Conservation (phyloP, 116 monocot genomes). For the Zostera marina region DNA sequence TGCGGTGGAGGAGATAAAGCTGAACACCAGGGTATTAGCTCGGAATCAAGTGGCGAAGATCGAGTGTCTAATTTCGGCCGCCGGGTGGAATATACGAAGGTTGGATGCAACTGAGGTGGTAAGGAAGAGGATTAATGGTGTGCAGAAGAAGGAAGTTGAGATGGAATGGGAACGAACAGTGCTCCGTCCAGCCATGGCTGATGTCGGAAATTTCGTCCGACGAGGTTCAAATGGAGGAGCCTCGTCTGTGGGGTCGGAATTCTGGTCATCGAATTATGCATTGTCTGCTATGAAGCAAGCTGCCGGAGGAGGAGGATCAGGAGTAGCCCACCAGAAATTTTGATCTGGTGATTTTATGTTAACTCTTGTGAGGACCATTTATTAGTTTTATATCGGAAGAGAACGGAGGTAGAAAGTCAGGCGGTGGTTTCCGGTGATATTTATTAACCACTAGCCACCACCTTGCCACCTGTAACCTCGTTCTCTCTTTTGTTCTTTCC, state of each 20-base stretch:
- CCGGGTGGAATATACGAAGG: conserved; percentile 25
- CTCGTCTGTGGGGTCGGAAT: background rate
- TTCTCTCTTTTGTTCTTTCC: too few relatives aligned
- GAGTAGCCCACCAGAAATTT: background rate
- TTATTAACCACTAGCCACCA: too few relatives aligned
- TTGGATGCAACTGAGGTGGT: conserved; percentile 38
- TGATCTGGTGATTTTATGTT: background rate
- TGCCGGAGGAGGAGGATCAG: background rate
- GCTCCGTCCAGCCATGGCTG: conserved; percentile 17
- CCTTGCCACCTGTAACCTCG: too few relatives aligned
- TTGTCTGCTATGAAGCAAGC: background rate
- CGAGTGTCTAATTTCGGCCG: conserved; percentile 11
- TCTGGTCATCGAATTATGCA: background rate
- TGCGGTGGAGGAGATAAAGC: conserved; percentile 30
- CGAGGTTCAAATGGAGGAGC: background rate
- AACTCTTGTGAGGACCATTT: too few relatives aligned
- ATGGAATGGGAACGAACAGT: conserved; percentile 35
- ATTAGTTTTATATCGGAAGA: too few relatives aligned
- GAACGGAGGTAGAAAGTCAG: too few relatives aligned
- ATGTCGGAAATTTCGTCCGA: conserved; percentile 12
- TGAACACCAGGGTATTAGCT: conserved; percentile 37
- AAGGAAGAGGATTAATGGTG: conserved; percentile 1
- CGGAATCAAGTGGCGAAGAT: conserved; percentile 42
- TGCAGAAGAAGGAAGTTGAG: conserved; percentile 1
- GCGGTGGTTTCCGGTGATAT: too few relatives aligned